These are phyloP conservation scores for Xylariales sp. DNA, from an alignment of 2,329 filamentous ascomycete genomes.

Conservation along the genomic window DNA sequence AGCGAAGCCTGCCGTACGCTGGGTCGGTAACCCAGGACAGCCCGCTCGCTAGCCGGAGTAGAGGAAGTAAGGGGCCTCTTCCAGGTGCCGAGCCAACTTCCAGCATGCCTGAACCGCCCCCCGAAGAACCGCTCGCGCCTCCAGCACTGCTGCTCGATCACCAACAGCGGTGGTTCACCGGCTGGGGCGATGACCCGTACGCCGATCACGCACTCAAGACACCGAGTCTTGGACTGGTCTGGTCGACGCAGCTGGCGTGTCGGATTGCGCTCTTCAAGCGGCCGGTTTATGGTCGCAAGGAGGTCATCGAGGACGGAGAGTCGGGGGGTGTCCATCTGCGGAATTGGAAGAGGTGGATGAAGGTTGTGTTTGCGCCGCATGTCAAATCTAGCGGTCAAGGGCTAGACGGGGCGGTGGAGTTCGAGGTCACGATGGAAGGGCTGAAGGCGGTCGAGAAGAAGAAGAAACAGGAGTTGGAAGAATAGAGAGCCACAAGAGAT, in stretches of 20 bases:
- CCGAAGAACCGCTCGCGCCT: conserved; percentile 29
- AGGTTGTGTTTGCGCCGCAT: conserved; percentile 86
- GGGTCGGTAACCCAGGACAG: conserved; percentile 35
- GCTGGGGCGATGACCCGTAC: conserved; percentile 74
- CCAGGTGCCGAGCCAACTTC: conserved; percentile 32
- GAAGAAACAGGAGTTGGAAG: conserved; percentile 9
- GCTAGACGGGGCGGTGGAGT: conserved; percentile 55
- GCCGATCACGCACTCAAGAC: conserved; percentile 61
- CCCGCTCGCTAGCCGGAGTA: conserved; percentile 44
- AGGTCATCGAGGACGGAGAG: conserved; percentile 28
- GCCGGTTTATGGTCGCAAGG: conserved; percentile 44
- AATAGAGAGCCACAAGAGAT: too few species aligned
- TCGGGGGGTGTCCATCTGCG: conserved; percentile 36
- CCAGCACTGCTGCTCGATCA: conserved; percentile 71
- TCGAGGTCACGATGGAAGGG: conserved; percentile 69
- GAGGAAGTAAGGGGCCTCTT: conserved; percentile 24
- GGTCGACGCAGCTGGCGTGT: conserved; percentile 83
- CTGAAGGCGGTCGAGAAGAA: conserved; percentile 33
- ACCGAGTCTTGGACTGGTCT: conserved; percentile 80
- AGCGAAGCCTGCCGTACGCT: conserved; percentile 12
- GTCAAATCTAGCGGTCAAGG: conserved; percentile 47
- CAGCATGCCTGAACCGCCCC: conserved; percentile 30
- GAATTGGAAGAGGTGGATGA: conserved; percentile 72
- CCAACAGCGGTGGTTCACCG: conserved; percentile 92
- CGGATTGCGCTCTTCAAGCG: conserved; percentile 77